phyloP scores from a whole-genome alignment of 176 grass and related monocot species.

The maize (Zea mays) region DNA sequence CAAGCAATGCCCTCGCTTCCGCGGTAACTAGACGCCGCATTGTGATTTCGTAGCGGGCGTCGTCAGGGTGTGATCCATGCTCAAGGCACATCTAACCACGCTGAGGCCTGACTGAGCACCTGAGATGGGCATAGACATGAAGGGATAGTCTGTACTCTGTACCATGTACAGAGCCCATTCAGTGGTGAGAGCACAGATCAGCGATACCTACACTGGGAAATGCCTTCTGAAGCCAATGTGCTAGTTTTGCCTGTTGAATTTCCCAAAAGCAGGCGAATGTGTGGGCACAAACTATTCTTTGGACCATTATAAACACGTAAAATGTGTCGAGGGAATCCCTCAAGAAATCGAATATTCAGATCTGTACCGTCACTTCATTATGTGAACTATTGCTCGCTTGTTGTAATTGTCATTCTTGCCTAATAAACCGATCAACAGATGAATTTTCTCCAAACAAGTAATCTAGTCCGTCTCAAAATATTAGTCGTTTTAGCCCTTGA shows the following conservation, averaged over 20 bases:
- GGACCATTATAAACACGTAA: not conserved
- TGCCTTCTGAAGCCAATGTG: conserved; percentile 19
- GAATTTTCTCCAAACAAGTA: conserved; percentile 3
- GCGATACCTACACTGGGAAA: conserved; percentile 4
- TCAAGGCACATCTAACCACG: conserved; percentile 13
- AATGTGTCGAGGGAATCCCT: not conserved
- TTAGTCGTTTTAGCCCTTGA: too few relatives aligned
- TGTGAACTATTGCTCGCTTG: not conserved
- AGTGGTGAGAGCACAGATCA: not conserved
- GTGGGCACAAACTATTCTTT: conserved; percentile 20
- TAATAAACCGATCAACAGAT: conserved; percentile 1
- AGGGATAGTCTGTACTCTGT: conserved; percentile 15
- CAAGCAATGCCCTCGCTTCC: conserved; percentile 45
- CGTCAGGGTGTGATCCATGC: conserved; percentile 14
- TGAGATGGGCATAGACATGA: conserved; percentile 23
- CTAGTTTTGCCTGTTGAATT: conserved; percentile 34
- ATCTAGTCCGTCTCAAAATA: too few relatives aligned
- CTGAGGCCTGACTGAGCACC: conserved; percentile 19
- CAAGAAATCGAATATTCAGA: not conserved
- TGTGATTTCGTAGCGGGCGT: conserved; percentile 1
- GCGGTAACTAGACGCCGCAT: conserved; percentile 20
- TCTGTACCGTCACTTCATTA: not conserved
- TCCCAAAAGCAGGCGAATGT: conserved; percentile 3
- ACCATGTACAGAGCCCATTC: conserved; percentile 21
- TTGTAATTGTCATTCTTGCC: not conserved